Base-by-base conservation (phyloP, 2,329 filamentous ascomycete genomes). In the Fusarium burgessii region DNA sequence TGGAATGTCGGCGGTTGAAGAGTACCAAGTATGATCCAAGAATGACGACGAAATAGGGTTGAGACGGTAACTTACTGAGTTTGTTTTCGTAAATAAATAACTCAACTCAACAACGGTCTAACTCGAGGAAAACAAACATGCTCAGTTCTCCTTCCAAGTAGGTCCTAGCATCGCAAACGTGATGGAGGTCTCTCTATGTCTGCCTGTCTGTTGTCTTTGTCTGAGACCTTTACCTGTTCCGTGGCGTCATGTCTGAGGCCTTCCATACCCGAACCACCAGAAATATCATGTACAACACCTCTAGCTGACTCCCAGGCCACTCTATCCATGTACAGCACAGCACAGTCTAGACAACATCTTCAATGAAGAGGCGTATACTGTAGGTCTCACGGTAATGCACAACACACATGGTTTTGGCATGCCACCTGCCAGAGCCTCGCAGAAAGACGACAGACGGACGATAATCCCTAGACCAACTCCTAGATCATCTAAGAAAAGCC, bases 351-450 rank as follows among this genome's bases (percentile, higher is more conserved):
- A 25, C 23, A 35, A n/a, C 32, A 18, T 50, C 20, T 32, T 35
- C 32, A 50, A 29, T 35, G 25, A 25, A 50, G 32, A 50, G 47
- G 20, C 32, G 20, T 50, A 17, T 41, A 40, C 49, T 62, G 18
- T 45, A 41, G 50, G 59, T 58, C 57, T 63, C 63, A 58, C 42
- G 43, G 43, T 42, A 50, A 68, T 62, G 51, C 50, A 67, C 42
- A 55, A 55, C 54, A 51, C 66, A 69, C 65, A 69, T 69, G 65
- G 54, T 50, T 45, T 45, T 69, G 54, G 49, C 43, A 65, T 69
- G 43, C 40, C 40, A 54, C 65, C 63, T 35, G 38, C 25, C 51
- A 68, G 58, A 64, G 52, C 59, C 65, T 56, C 66, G 52, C 40
- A 58, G 38, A 50, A 25, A 29, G 32, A 35, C 20, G 47, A 50